Conservation (phyloP, 176 grass and related monocot genomes). For the Ensete ventricosum region DNA sequence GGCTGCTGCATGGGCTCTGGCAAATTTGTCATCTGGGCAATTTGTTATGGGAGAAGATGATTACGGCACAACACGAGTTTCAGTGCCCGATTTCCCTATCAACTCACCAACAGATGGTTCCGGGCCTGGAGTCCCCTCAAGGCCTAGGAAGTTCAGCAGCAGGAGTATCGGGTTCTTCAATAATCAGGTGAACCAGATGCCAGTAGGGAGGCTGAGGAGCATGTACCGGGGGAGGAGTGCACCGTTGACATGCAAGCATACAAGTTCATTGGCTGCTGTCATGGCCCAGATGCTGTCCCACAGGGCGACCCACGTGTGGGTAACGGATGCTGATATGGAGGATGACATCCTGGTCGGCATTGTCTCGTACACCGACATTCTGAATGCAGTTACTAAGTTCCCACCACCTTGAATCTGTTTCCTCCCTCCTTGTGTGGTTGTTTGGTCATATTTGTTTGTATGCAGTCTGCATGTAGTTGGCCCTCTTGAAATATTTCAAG, state of each 20-base stretch:
- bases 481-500: too few relatives aligned
- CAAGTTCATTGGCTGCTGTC: slow-evolving; percentile 50
- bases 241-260: slow-evolving; percentile 41
- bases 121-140: not conserved
- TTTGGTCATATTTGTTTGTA: not conserved
- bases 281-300: slow-evolving; percentile 63
- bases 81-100: slow-evolving; percentile 2
- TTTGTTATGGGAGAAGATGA: slow-evolving; percentile 27
- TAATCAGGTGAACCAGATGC: slow-evolving; percentile 17
- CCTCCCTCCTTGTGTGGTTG: not conserved
- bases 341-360: slow-evolving; percentile 39
- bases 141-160: slow-evolving; percentile 20
- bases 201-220: slow-evolving; percentile 9
- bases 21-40: slow-evolving; percentile 30
- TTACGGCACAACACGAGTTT: not conserved
- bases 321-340: slow-evolving; percentile 18
- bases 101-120: not conserved
- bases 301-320: slow-evolving; percentile 47
- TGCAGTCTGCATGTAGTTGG: too few relatives aligned
- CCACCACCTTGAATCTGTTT: not conserved
- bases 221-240: slow-evolving; percentile 31
- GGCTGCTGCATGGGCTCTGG: slow-evolving; percentile 42
- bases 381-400: slow-evolving; percentile 34
- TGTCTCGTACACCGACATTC: slow-evolving; percentile 43
- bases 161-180: slow-evolving; percentile 29